Percentiles rank a stretch among this genome's conserved stretches.
Evolutionary conservation across 768 basidiomycete genomes (phyloP).

Genomic region (Suillus lakei): DNA sequence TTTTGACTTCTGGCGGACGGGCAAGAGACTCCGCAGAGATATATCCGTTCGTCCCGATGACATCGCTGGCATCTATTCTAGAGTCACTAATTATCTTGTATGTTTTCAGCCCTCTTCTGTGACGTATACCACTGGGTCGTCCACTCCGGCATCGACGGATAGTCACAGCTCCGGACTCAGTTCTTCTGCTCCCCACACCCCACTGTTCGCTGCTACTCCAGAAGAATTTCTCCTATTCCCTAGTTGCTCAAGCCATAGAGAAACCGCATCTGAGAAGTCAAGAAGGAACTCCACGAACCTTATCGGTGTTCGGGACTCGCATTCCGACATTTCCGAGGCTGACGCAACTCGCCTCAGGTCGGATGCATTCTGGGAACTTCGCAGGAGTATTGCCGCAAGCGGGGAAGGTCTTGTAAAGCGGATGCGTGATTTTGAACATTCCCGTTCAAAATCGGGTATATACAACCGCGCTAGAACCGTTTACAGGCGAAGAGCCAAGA

Average conservation of each 20-base stretch:
- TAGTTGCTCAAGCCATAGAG: constrained; percentile 20
- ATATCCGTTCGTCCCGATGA: constrained; percentile 43
- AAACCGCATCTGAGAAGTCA: constrained; percentile 11
- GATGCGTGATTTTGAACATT: constrained; percentile 74
- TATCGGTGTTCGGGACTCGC: constrained; percentile 23
- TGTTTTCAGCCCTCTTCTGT: constrained; percentile 20
- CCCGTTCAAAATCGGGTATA: constrained; percentile 46
- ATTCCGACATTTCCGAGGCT: constrained; percentile 24
- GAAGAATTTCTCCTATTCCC: constrained; percentile 54
- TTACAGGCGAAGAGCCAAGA: constrained; percentile 45
- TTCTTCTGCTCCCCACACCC: constrained; percentile 35
- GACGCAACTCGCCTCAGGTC: constrained; percentile 56
- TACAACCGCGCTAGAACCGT: constrained; percentile 44
- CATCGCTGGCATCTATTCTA: constrained; percentile 10
- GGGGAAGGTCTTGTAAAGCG: constrained; percentile 71
- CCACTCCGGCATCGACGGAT: constrained; percentile 34
- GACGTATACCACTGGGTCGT: constrained; percentile 28
- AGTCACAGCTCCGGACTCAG: constrained; percentile 28
- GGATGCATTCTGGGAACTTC: constrained; percentile 69
- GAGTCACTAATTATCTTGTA: constrained; percentile 11
- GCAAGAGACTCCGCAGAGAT: constrained; percentile 58
- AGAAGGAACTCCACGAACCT: constrained; percentile 28
- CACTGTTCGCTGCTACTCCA: constrained; percentile 51
- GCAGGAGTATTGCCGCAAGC: constrained; percentile 61
- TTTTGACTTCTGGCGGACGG: constrained; percentile 55